Conservation (phyloP, 1,284 basidiomycete genomes). For the Ceratobasidium papillatum region DNA sequence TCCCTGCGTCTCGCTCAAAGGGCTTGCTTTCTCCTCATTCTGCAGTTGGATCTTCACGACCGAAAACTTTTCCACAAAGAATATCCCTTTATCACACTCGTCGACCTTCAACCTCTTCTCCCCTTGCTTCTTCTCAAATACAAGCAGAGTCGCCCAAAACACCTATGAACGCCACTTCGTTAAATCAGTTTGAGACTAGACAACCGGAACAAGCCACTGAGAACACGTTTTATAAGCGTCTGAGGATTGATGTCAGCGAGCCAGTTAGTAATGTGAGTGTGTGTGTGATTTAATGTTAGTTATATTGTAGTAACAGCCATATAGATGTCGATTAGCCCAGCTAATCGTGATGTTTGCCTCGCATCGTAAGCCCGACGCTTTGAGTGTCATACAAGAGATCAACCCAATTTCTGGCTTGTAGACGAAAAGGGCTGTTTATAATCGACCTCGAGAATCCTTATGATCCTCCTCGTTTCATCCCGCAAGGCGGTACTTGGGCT, state of each 20-base stretch:
- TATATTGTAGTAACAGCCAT: conserved; percentile 52
- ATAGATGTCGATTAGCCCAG: conserved; percentile 56
- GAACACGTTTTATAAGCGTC: conserved; percentile 42
- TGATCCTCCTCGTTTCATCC: conserved; percentile 89
- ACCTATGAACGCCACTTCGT: conserved; percentile 14
- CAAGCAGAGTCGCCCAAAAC: conserved; percentile 19
- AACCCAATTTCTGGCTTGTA: conserved; percentile 48
- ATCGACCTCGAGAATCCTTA: conserved; percentile 91
- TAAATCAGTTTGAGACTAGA: not conserved
- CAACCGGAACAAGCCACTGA: conserved; percentile 22
- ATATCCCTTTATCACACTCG: conserved; percentile 28
- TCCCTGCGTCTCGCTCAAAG: not conserved
- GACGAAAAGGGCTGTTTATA: conserved; percentile 93
- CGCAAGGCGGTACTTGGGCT: conserved; percentile 96
- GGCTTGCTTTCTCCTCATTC: conserved; percentile 23
- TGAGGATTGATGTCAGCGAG: conserved; percentile 75
- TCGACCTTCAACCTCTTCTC: conserved; percentile 32
- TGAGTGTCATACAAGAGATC: not conserved
- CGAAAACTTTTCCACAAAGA: conserved; percentile 21
- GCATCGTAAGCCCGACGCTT: conserved; percentile 48
- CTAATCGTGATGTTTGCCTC: conserved; percentile 55
- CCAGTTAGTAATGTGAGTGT: conserved; percentile 77
- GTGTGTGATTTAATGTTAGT: not conserved
- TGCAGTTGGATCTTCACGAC: conserved; percentile 25
- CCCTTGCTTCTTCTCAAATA: conserved; percentile 31